Percentiles rank a stretch among this genome's conserved stretches.
Conservation (phyloP, 177 flowering plant genomes). For the Vitis hybrid region DNA sequence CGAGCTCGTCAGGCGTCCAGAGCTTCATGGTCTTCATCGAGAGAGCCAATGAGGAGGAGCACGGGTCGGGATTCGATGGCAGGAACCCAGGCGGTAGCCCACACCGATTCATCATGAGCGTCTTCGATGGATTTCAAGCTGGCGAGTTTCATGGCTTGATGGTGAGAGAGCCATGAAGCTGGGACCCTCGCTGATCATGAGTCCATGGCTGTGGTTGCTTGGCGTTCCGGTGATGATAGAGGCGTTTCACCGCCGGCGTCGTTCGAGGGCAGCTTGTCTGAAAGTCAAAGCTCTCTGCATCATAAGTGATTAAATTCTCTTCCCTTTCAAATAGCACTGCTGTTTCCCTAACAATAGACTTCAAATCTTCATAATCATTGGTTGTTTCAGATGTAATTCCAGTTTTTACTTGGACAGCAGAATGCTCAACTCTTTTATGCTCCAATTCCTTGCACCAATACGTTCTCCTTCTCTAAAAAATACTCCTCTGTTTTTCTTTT, state of each 20-base stretch:
- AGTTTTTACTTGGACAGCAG: constrained; percentile 22
- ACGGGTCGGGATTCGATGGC: constrained; percentile 63
- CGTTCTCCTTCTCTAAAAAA: too few species aligned
- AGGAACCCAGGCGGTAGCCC: constrained; percentile 93
- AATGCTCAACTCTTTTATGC: constrained; percentile 15
- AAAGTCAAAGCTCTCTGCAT: constrained; percentile 32
- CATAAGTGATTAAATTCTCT: constrained; percentile 45
- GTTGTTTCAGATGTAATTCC: constrained; percentile 23
- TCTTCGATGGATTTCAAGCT: constrained; percentile 66
- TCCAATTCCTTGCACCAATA: constrained; percentile 14
- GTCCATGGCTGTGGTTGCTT: too few species aligned
- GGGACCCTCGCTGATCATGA: too few species aligned
- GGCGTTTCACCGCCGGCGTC: too few species aligned
- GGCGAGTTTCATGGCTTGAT: constrained; percentile 66
- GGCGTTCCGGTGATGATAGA: too few species aligned
- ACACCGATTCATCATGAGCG: constrained; percentile 94
- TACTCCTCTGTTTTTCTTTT: too few species aligned
- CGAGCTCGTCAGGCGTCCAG: constrained; percentile 80
- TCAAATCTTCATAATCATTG: constrained; percentile 26
- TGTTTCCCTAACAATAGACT: constrained; percentile 18
- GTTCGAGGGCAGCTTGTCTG: constrained; percentile 19
- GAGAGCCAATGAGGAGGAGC: constrained; percentile 76
- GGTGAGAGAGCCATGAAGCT: too few species aligned
- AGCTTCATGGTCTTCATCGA: constrained; percentile 88
- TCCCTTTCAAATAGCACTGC: constrained; percentile 34